Base-by-base conservation (phyloP, 352 stramenopile species). In the Pythium rhizo-oryzae region DNA sequence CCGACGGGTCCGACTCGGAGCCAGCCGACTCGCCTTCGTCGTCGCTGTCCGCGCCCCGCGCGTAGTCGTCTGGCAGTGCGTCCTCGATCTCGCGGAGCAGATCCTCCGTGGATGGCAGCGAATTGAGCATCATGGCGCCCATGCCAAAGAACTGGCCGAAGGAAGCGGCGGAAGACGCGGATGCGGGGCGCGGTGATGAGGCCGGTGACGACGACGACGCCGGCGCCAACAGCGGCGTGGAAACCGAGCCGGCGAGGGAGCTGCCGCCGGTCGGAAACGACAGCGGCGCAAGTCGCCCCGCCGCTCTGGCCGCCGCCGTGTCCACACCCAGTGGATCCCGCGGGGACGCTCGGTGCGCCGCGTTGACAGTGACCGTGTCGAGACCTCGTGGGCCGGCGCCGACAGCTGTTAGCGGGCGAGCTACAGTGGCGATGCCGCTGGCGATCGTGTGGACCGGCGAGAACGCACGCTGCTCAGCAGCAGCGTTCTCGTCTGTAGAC, bases 1-100 rank as follows among this genome's bases (percentile, higher is more conserved):
- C 81, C 1, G 84, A 93, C 19, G 82, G 84, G 58, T 94, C 85
- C 0, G 85, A 92, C 54, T 94, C 84, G 7, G 84, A 91, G 33
- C 85, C 82, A 4, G 71, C 67, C 0, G 83, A 92, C 28, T 55
- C 78, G 35, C 85, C 79, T 49, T 90, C 78, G 49, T 85, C 76
- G 21, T 70, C 69, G 23, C 23, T 62, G 21, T 86, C 78, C 30
- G 50, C 50, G 43, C 30, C 47, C 12, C 50, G 50, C 16, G 67
- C 33, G 43, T 52, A 90, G 30, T 79, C 70, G 7, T 87, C 79
- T 4, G 85, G 81, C n/a, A 92, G 69, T 19, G 69, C 59, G 19
- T 80, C 82, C 39, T 91, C 81, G 28, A 94, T 92, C 44, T 94
- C 84, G 46, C 81, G 77, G 16, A 94, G 73, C 47, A 94, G 37